phyloP scores from a whole-genome alignment of 345 rosid genomes.

The Salix brachista region DNA sequence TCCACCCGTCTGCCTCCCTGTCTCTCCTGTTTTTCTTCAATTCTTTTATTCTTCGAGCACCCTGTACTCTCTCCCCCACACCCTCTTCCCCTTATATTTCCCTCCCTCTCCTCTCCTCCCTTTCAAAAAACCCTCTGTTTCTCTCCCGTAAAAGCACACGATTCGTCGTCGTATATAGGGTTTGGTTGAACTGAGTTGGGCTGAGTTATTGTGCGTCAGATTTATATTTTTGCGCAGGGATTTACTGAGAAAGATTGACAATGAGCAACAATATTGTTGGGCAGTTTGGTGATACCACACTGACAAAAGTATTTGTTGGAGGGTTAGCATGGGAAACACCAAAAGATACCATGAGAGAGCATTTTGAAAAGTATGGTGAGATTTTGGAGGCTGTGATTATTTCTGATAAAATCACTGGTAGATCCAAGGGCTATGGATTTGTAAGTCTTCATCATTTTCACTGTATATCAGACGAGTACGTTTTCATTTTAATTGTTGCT shows the following conservation, averaged over 20 bases:
- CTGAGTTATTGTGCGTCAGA: not conserved
- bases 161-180: not conserved
- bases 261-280: slow-evolving; percentile 45
- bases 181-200: not conserved
- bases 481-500: too few species aligned
- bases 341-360: slow-evolving; percentile 74
- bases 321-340: slow-evolving; percentile 98
- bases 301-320: slow-evolving; percentile 94
- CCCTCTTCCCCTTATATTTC: slow-evolving; percentile 21
- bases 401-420: slow-evolving; percentile 79
- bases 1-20: slow-evolving; percentile 61
- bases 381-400: slow-evolving; percentile 95
- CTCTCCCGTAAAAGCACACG: not conserved
- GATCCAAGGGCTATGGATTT: slow-evolving; percentile 99
- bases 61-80: slow-evolving; percentile 2
- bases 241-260: slow-evolving; percentile 20
- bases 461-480: too few species aligned
- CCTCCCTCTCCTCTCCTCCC: slow-evolving; percentile 6
- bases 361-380: slow-evolving; percentile 85
- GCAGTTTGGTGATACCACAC: slow-evolving; percentile 81
- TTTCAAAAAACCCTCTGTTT: not conserved
- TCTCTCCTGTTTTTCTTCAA: slow-evolving; percentile 24
- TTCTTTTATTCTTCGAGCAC: slow-evolving; percentile 24
- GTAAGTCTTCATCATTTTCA: slow-evolving; percentile 34
- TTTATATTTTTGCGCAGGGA: not conserved